Conservation (phyloP, 164 flowering plant species). For the Santalum album region DNA sequence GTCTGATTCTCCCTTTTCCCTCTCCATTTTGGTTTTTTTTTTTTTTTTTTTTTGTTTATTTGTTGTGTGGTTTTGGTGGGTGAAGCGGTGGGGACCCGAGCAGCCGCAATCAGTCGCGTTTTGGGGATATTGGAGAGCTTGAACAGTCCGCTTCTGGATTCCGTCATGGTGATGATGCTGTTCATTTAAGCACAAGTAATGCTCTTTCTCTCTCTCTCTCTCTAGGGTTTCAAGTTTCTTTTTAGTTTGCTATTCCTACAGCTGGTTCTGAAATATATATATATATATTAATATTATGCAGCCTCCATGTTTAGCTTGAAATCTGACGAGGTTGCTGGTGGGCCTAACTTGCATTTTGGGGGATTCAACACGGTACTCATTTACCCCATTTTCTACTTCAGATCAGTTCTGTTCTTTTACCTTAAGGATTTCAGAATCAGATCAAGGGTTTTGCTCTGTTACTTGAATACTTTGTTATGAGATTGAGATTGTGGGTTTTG, state of each 20-base stretch:
- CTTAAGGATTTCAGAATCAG: too few relatives aligned
- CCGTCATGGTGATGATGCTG: slow-evolving; percentile 48
- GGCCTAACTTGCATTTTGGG: slow-evolving; percentile 27
- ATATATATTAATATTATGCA: slow-evolving; percentile 8
- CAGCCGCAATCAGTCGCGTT: slow-evolving; percentile 27
- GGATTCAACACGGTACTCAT: slow-evolving; percentile 34
- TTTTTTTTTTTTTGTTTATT: not conserved
- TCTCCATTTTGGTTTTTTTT: not conserved
- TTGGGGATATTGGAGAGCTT: slow-evolving; percentile 51
- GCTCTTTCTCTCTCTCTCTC: slow-evolving; percentile 4
- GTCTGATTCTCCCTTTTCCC: not conserved
- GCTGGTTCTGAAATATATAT: not conserved
- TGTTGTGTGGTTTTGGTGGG: slow-evolving; percentile 1
- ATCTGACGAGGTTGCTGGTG: slow-evolving; percentile 24
- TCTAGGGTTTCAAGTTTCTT: not conserved
- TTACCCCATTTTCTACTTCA: not conserved
- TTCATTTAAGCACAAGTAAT: slow-evolving; percentile 56
- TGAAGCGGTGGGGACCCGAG: slow-evolving; percentile 33
- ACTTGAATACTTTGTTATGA: not conserved
- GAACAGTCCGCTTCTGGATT: slow-evolving; percentile 34
- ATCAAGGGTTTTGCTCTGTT: too few relatives aligned
- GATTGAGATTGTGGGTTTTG: not conserved
- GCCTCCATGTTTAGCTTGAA: slow-evolving; percentile 30
- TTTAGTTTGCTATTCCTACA: not conserved
- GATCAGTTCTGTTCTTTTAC: too few relatives aligned